A percentile compares a stretch with the other conserved stretches of the same genome.
These are phyloP conservation scores for Chionographis japonica DNA, from an alignment of 106 monocot species.

Conservation along the genomic window DNA sequence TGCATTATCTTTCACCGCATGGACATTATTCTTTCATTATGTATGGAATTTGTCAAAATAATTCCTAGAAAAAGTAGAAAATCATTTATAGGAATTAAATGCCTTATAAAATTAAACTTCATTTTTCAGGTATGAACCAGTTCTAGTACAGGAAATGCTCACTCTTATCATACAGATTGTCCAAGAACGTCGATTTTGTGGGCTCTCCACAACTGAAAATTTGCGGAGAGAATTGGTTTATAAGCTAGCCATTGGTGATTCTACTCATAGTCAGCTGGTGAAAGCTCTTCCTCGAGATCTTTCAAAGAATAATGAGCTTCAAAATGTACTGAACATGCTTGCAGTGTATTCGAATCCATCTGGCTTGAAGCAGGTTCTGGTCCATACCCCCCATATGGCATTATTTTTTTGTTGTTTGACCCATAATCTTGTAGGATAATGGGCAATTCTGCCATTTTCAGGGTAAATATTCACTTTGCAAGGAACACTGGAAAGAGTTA, in stretches of 20 bases:
- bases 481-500: conserved; percentile 75
- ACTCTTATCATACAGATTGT: conserved; percentile 84
- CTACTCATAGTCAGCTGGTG: conserved; percentile 84
- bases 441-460: conserved; percentile 12
- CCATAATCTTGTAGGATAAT: too few relatives aligned
- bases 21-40: too few relatives aligned
- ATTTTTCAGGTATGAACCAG: conserved; percentile 75
- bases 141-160: conserved; percentile 89
- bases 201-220: conserved; percentile 59
- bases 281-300: conserved; percentile 81
- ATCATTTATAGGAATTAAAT: too few relatives aligned
- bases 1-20: too few relatives aligned
- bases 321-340: conserved; percentile 56
- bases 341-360: conserved; percentile 86
- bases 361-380: conserved; percentile 82
- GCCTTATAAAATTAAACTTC: not conserved
- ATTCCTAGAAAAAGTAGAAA: too few relatives aligned
- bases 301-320: conserved; percentile 53
- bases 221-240: conserved; percentile 72
- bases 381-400: not conserved
- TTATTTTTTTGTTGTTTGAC: too few relatives aligned
- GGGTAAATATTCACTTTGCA: conserved; percentile 85
- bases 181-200: conserved; percentile 83
- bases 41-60: too few relatives aligned
- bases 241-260: conserved; percentile 71